Base-by-base conservation (phyloP, 345 rosid species). In the Corchorus capsularis region DNA sequence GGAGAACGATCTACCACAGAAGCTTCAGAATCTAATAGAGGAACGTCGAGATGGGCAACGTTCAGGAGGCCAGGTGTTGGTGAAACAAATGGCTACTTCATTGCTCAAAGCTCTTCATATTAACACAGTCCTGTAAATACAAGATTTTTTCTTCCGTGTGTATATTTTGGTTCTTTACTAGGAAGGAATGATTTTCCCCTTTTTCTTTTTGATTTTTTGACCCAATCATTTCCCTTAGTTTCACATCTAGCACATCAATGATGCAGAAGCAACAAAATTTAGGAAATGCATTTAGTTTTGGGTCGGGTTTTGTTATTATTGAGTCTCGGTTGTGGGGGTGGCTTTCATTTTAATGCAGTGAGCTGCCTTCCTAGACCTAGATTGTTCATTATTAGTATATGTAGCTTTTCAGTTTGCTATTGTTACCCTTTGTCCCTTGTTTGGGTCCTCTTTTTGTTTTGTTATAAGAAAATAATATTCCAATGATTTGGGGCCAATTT, bases 61-160 rank as follows among this genome's bases (percentile, higher is more conserved):
- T 35, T 96, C 96, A 12, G 98, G 99, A 71, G 99, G 98, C 27
- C 99, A 96, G 84, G 99, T 92, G 19, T 74, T 96, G 75, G 99
- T 96, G 41, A 96, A 96, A 80, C 99, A 96, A 83, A 90, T 96
- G 98, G 99, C 98, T 32, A 96, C 97, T 11, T 96, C 98, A 1
- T 89, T 96, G 27, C 99, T 93, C 27, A 93, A 96, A 84, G 98
- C 98, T 15, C 96, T 93, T 60, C 97, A 93, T 78, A 92, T 96
- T 72, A 96, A 93, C 85, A 93, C 97, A 0, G 95, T 96, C 52
- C 56, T 93, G 85, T 96, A 88, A 89, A 80, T 83, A 61, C 72
- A 39, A n/a, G 19, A n/a, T 62, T 1, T 78, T 46, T 60, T 63
- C 41, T 52, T 63, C 69, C 55, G 54, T 11, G 7, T 79, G 80